A percentile compares a stretch with the other conserved stretches of the same genome.
These are phyloP conservation scores for Cyberlindnera maclurae DNA, from an alignment of 805 yeast species.

Conservation along the genomic window DNA sequence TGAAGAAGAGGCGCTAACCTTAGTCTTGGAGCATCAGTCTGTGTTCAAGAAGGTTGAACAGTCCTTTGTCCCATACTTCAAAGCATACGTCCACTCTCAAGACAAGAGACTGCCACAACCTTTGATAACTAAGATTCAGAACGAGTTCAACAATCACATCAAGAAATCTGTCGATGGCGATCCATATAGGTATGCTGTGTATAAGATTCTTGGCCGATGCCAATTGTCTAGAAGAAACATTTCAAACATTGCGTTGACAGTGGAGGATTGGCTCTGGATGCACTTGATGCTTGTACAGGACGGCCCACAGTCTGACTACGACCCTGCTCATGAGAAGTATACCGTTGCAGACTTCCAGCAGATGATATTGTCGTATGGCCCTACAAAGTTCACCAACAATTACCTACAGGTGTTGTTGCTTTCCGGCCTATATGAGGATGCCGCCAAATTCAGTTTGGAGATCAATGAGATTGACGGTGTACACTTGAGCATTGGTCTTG, in stretches of 20 bases:
- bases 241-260: slow-evolving; percentile 62
- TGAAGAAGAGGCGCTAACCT: slow-evolving; percentile 66
- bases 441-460: slow-evolving; percentile 56
- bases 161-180: slow-evolving; percentile 64
- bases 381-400: slow-evolving; percentile 59
- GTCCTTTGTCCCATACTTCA: slow-evolving; percentile 72
- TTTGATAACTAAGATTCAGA: slow-evolving; percentile 57
- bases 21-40: slow-evolving; percentile 55
- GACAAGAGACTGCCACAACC: slow-evolving; percentile 56
- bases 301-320: slow-evolving; percentile 33
- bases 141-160: slow-evolving; percentile 81
- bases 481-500: slow-evolving; percentile 78
- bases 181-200: slow-evolving; percentile 85
- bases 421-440: slow-evolving; percentile 76
- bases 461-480: slow-evolving; percentile 79
- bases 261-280: slow-evolving; percentile 97
- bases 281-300: slow-evolving; percentile 75
- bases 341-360: slow-evolving; percentile 68
- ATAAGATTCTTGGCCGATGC: slow-evolving; percentile 90
- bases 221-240: slow-evolving; percentile 56
- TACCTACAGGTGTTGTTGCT: slow-evolving; percentile 70
- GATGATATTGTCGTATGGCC: slow-evolving; percentile 63
- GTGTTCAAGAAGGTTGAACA: slow-evolving; percentile 81
- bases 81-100: slow-evolving; percentile 53
- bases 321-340: slow-evolving; percentile 63